Base-by-base conservation (phyloP, 345 rosid genomes). In the Heritiera fomes region DNA sequence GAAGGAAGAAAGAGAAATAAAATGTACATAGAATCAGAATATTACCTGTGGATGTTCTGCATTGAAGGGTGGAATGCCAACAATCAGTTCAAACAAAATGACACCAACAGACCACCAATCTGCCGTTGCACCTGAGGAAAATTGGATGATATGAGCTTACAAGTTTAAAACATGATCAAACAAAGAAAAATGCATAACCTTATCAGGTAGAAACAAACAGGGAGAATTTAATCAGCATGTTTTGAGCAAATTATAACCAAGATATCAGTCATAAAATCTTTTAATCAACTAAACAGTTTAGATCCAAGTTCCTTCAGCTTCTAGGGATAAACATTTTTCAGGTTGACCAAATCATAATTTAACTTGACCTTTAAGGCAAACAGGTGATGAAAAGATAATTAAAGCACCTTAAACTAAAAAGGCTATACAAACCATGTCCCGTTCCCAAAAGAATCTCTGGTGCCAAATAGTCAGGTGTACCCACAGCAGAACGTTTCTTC, bases 51-150 rank as follows among this genome's bases (percentile, higher is more conserved):
- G 97, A 85, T 91, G 92, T 85, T 97, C 99, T 1, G 99, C 99
- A 84, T 93, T 97, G 80, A 97, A 97, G 60, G 99, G 99, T 70
- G 99, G 99, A 83, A 94, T 94, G 77, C 99, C 99, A 74, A 97
- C 97, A 79, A 97, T 90, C 84, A 94, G 77, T 77, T 97, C 99
- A 84, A 93, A 97, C 70, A 94, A 85, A 87, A 97, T 87, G 86
- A 97, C 86, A 55, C 98, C 99, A 76, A 97, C 98, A 68, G 99
- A 97, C 99, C 99, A 97, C 99, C 99, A 97, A 91, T 97, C 99
- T 6, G 99, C 99, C 75, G 96, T 91, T 84, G 92, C 89, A 82
- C 94, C 99, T 97, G 94, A 82, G 50, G 46, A 83, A 80, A 74
- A 81, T 77, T 73, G 43, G 45, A 75, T 18, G 76, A 71, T 46